Evolutionary conservation across 2,329 filamentous ascomycete genomes (phyloP).

Genomic region (Cercospora citrullina): DNA sequence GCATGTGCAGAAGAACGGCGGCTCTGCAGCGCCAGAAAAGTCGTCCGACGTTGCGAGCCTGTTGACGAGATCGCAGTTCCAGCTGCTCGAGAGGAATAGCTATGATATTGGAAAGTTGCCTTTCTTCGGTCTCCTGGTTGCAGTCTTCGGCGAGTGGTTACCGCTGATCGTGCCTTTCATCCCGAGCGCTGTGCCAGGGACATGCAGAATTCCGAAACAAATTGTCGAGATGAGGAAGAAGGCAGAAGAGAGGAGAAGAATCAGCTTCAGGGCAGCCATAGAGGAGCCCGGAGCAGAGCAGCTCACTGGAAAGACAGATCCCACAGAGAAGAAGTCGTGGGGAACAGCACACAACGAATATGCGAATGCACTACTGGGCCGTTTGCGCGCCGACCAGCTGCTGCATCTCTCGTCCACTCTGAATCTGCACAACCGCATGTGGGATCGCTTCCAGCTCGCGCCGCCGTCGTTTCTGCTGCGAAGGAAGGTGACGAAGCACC

Average conservation of each 20-base stretch:
- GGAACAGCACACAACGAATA: conserved; percentile 21
- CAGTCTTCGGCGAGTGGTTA: conserved; percentile 83
- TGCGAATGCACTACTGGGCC: conserved; percentile 19
- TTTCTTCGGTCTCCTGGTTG: conserved; percentile 71
- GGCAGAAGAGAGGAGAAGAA: conserved; percentile 54
- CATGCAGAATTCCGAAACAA: conserved; percentile 81
- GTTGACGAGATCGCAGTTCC: conserved; percentile 66
- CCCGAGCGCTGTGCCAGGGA: conserved; percentile 71
- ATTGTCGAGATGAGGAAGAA: conserved; percentile 58
- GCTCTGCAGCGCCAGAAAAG: background rate
- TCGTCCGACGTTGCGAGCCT: conserved; percentile 11
- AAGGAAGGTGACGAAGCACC: conserved; percentile 53
- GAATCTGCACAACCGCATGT: conserved; percentile 44
- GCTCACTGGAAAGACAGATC: conserved; percentile 45
- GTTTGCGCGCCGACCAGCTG: conserved; percentile 42
- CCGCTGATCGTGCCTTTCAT: conserved; percentile 74
- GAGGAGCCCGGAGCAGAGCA: conserved; percentile 66
- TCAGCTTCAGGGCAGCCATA: conserved; percentile 59
- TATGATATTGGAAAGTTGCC: conserved; percentile 78
- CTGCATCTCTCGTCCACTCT: conserved; percentile 45
- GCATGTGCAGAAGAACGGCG: conserved; percentile 42
- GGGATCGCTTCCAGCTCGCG: conserved; percentile 49
- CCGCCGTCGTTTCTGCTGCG: conserved; percentile 55
- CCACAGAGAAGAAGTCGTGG: conserved; percentile 51
- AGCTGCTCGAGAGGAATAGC: conserved; percentile 66